These are phyloP conservation scores for Punica granatum DNA, from an alignment of 345 rosid genomes.

Conservation along the genomic window DNA sequence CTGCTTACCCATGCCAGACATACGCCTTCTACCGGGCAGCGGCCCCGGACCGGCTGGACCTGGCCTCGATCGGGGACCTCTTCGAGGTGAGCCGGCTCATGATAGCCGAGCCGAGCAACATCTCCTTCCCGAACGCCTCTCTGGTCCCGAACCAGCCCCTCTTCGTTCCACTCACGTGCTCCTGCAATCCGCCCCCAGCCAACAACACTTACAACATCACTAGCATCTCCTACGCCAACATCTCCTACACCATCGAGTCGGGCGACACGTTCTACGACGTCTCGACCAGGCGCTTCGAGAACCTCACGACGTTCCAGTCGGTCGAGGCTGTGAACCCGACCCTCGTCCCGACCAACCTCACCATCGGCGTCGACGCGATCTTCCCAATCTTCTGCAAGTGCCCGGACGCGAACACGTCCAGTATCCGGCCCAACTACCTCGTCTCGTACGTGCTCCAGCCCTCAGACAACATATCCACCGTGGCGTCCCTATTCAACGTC, in stretches of 20 bases:
- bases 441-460: constrained; percentile 63
- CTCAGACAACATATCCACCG: constrained; percentile 38
- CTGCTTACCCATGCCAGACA: constrained; percentile 46
- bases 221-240: constrained; percentile 42
- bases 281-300: constrained; percentile 27
- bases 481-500: constrained; percentile 49
- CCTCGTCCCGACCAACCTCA: constrained; percentile 31
- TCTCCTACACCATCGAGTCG: constrained; percentile 28
- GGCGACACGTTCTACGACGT: constrained; percentile 38
- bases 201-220: constrained; percentile 21
- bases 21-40: constrained; percentile 45
- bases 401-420: constrained; percentile 33
- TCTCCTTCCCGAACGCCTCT: constrained; percentile 41
- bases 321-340: constrained; percentile 52
- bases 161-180: constrained; percentile 51
- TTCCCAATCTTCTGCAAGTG: constrained; percentile 68
- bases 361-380: constrained; percentile 25
- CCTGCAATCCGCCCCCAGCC: constrained; percentile 26
- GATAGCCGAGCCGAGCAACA: constrained; percentile 57
- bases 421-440: constrained; percentile 24
- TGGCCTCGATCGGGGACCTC: constrained; percentile 54
- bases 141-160: constrained; percentile 41
- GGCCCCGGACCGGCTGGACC: constrained; percentile 39
- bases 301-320: constrained; percentile 59
- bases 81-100: constrained; percentile 48